A percentile compares a stretch with the other conserved stretches of the same genome.
Evolutionary conservation across 2,329 filamentous ascomycete genomes (phyloP).

Genomic region (Epichloe gansuensis): DNA sequence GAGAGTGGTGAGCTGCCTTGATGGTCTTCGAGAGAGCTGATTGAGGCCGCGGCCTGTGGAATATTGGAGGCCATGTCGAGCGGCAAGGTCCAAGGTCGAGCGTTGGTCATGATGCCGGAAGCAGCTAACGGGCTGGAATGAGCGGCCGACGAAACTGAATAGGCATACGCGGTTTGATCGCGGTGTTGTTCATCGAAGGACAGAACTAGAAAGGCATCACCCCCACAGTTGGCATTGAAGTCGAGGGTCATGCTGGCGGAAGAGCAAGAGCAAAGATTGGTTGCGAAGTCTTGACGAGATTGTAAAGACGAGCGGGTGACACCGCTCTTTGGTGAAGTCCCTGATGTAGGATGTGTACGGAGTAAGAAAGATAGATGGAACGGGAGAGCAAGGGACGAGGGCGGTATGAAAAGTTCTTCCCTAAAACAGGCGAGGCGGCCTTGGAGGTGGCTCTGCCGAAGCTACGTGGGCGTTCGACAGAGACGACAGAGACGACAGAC

Average conservation of each 20-base stretch:
- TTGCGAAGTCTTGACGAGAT: constrained; percentile 21
- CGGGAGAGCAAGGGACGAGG: neutral
- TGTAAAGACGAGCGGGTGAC: constrained; percentile 27
- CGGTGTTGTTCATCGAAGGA: constrained; percentile 47
- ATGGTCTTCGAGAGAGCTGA: constrained; percentile 35
- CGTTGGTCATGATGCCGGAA: constrained; percentile 24
- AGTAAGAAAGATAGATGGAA: neutral
- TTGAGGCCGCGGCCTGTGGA: constrained; percentile 32
- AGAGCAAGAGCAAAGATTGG: constrained; percentile 20
- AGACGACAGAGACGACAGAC: neutral
- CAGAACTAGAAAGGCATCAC: constrained; percentile 50
- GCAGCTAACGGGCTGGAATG: constrained; percentile 22
- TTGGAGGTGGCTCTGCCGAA: constrained; percentile 5
- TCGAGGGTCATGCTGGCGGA: constrained; percentile 42
- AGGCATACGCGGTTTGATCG: constrained; percentile 35
- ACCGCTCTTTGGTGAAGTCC: constrained; percentile 31
- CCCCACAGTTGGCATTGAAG: constrained; percentile 42
- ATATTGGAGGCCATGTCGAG: constrained; percentile 38
- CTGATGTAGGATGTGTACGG: constrained; percentile 18
- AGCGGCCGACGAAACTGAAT: constrained; percentile 8
- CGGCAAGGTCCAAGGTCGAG: constrained; percentile 37
- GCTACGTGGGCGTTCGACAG: constrained; percentile 1
- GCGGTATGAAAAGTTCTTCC: neutral
- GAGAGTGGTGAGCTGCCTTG: constrained; percentile 37
- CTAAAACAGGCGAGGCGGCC: constrained; percentile 6